Base-by-base conservation (phyloP, 2,329 filamentous ascomycete genomes). In the Botryosphaeria dothidea region DNA sequence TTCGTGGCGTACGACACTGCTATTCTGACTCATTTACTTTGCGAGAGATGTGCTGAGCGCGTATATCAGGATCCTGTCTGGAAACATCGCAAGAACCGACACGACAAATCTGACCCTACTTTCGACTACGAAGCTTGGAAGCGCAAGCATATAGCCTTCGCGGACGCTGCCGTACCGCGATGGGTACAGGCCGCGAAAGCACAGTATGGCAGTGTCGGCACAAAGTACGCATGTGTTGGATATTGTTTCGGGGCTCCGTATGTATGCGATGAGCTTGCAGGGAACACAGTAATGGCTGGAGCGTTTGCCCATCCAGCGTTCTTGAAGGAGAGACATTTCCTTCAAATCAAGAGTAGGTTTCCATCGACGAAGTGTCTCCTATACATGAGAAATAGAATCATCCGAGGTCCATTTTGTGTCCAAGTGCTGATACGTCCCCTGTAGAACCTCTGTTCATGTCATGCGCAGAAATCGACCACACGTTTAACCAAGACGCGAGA, bases 261-360 rank as follows among this genome's bases (percentile, higher is more conserved):
- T 66, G 82, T 83, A 2, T 79, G 78, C 62, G 65, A 80, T 45
- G 70, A 79, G 66, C 71, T 84, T 2, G 77, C 80, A 0, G 69
- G 67, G 5, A 74, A 75, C 15, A 70, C 67, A 0, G 77, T 80
- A 5, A 70, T 72, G 1, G 83, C 74, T 0, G 83, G 83, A 1
- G 83, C 82, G 0, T 82, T 85, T 70, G 83, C 81, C 0, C 83
- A 85, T 67, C 83, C 83, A 1, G 79, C 83, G 0, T 80, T 82
- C 66, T 68, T 85, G 49, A 83, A 81, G 52, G 81, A 84, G 60
- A 13, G 21, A 1, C 49, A 54, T 13, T 54, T 54, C 49, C 8
- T 3, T 6, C 29, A 36, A 2, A 36, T 54, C 49, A 38, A 54
- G 19, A 54, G 49, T 54, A 54, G 1, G 11, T 36, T 2, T 31